phyloP scores from a whole-genome alignment of 179 eudicot species.

The Amaranthus tricolor region DNA sequence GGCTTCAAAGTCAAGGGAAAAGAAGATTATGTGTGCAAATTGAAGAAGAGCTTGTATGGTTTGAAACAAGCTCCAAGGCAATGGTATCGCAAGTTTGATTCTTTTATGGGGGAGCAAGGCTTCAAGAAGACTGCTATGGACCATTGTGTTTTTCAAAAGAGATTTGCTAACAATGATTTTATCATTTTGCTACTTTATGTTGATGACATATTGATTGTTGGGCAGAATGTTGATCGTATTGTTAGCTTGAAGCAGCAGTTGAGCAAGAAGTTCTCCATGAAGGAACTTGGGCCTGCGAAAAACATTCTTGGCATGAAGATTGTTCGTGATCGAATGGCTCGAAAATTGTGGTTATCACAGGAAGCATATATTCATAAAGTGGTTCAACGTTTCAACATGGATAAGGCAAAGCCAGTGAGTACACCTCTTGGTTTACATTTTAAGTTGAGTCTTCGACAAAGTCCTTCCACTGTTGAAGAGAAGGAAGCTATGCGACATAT shows the following conservation, averaged over 20 bases:
- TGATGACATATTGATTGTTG: background rate
- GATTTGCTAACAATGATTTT: too few species aligned
- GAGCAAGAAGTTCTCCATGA: too few species aligned
- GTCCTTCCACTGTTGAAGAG: too few species aligned
- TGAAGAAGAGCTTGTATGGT: constrained; percentile 11
- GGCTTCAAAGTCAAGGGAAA: background rate
- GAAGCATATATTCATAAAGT: too few species aligned
- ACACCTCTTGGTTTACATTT: too few species aligned
- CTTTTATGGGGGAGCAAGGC: constrained; percentile 1
- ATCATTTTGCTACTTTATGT: too few species aligned
- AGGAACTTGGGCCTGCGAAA: too few species aligned
- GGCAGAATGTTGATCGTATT: background rate
- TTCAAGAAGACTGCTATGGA: background rate
- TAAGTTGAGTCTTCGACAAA: too few species aligned
- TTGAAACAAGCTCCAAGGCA: background rate
- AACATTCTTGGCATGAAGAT: background rate
- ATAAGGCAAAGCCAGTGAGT: too few species aligned
- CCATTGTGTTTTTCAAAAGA: too few species aligned
- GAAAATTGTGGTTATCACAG: background rate
- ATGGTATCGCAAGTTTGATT: background rate
- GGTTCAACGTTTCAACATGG: too few species aligned
- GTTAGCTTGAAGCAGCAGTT: background rate
- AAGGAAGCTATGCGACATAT: too few species aligned
- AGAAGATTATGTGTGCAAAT: background rate
- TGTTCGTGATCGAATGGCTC: background rate